Base-by-base conservation (phyloP, 2,329 filamentous ascomycete genomes). In the Fusarium chlamydosporum region DNA sequence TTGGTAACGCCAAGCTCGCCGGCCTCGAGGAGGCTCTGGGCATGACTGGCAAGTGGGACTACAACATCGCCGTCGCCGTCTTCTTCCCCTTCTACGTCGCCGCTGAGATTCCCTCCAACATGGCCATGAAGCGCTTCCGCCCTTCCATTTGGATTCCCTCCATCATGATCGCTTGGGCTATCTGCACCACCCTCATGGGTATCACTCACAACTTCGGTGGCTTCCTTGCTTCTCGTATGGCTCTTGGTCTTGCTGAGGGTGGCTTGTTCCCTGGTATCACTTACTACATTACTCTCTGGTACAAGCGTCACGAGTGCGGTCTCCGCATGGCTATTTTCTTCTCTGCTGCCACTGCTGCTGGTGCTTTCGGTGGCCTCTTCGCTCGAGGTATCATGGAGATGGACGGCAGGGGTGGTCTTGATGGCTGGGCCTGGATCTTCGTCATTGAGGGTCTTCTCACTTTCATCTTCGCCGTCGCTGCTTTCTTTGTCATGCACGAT, bases 361-460 rank as follows among this genome's bases (percentile, higher is more conserved):
- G 88, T 45, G 87, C 88, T 2, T 90, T 90, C 65, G 87, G 88
- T 48, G 88, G 88, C 18, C 80, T 90, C 11, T 79, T 90, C 16
- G 88, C 88, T 4, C 84, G 84, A 33, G 88, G 82, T 23, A 85
- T 90, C 51, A 83, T 86, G 33, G 84, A 88, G 74, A 88, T 90
- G 84, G 72, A 82, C 2, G 85, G 85, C 4, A 70, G 80, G 8
- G 78, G 86, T 4, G 77, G 78, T 27, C 84, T 87, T 13, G 76
- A 79, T 50, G 91, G 90, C 2, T 95, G 92, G 92, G 83, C 87
- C 3, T 94, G 91, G 92, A 93, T 95, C 52, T 95, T 95, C 76
- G 91, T 94, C 61, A 80, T 93, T 5, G 89, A 92, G 76, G 86
- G 86, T 31, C 61, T 85, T 20, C 71, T 82, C 23, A 86, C 84